These are phyloP conservation scores for Primulina tabacum DNA, from an alignment of 257 asterid species.

Conservation along the genomic window DNA sequence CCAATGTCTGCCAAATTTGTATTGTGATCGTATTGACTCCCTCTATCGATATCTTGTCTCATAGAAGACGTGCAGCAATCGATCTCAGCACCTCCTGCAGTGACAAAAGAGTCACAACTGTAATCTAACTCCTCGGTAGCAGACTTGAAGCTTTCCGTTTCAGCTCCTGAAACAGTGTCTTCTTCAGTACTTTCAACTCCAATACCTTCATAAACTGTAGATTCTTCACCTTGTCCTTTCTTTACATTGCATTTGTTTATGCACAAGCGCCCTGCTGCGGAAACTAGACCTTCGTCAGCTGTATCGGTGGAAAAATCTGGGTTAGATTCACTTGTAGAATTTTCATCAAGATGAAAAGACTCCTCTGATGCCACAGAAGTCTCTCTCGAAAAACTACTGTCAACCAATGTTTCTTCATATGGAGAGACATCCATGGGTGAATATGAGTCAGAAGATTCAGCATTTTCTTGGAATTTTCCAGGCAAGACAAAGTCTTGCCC, in stretches of 20 bases:
- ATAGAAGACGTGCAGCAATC: conserved; percentile 44
- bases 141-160: conserved; percentile 86
- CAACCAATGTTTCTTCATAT: conserved; percentile 55
- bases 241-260: conserved; percentile 42
- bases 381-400: conserved; percentile 49
- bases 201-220: conserved; percentile 31
- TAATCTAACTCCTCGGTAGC: conserved; percentile 79
- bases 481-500: conserved; percentile 43
- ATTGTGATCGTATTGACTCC: conserved; percentile 37
- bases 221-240: conserved; percentile 31
- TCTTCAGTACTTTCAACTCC: conserved; percentile 49
- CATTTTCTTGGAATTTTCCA: conserved; percentile 41
- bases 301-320: conserved; percentile 37
- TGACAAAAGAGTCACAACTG: conserved; percentile 61
- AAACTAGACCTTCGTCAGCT: conserved; percentile 48
- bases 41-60: conserved; percentile 62
- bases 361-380: conserved; percentile 75
- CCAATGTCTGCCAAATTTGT: conserved; percentile 40
- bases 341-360: conserved; percentile 41
- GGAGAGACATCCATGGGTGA: conserved; percentile 98
- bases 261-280: conserved; percentile 44
- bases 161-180: conserved; percentile 69
- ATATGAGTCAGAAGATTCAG: conserved; percentile 59
- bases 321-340: conserved; percentile 40
- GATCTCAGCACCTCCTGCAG: conserved; percentile 66